Evolutionary conservation across 169 alveolate species (phyloP).

Genomic region (Cytauxzoon felis): DNA sequence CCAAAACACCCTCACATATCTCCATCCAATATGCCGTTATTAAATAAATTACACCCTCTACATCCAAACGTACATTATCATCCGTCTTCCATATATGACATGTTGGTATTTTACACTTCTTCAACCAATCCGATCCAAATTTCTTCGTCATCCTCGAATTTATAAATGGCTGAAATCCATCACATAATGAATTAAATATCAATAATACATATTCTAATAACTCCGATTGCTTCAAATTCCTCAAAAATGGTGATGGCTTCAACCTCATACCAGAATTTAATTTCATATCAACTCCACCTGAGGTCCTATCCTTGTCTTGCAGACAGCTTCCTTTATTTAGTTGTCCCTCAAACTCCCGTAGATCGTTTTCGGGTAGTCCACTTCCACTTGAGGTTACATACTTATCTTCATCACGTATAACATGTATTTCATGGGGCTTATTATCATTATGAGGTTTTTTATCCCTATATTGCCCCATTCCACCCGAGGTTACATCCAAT

Average conservation of each 20-base stretch:
- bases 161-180: slow-evolving; percentile 70
- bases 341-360: no score
- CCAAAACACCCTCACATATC: slow-evolving; percentile 63
- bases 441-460: no score
- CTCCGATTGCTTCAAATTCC: slow-evolving; percentile 15
- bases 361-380: no score
- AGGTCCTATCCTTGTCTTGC: no score
- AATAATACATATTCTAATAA: slow-evolving; percentile 48
- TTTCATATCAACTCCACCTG: no score
- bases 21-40: slow-evolving; percentile 78
- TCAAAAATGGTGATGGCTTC: slow-evolving; percentile 45
- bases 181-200: slow-evolving; percentile 68
- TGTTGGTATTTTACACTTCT: slow-evolving; percentile 63
- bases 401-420: no score
- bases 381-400: no score
- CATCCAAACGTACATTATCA: slow-evolving; percentile 67
- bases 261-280: no score
- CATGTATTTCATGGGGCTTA: no score
- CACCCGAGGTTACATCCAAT: no score
- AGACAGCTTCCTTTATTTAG: no score
- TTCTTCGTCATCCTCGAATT: slow-evolving; percentile 60
- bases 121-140: slow-evolving; percentile 70
- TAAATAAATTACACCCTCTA: slow-evolving; percentile 74
- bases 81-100: slow-evolving; percentile 72
- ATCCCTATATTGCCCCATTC: no score